Evolutionary conservation across 2,329 filamentous ascomycete genomes (phyloP).

Genomic region (Aspergillus clavatus): DNA sequence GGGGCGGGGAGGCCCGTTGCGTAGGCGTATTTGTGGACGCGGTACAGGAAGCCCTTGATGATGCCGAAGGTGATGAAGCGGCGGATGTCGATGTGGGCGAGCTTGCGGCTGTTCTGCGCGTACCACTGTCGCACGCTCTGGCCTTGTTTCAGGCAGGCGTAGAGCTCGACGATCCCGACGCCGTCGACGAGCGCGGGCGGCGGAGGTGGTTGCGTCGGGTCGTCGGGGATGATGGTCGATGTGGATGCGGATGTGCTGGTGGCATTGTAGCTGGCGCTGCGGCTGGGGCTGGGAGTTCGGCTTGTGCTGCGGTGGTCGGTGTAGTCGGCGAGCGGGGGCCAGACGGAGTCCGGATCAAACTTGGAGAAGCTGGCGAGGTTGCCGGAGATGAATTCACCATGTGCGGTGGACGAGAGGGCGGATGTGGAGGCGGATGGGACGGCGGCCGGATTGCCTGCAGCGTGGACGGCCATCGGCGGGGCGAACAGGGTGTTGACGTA

Average conservation of each 20-base stretch:
- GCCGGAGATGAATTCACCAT: conserved; percentile 15
- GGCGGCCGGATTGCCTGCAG: conserved; percentile 22
- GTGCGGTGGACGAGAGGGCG: conserved; percentile 15
- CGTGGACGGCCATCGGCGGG: conserved; percentile 15
- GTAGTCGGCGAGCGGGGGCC: conserved; percentile 38
- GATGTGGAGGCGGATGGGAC: conserved; percentile 15
- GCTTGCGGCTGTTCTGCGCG: conserved; percentile 64
- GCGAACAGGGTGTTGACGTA: conserved; percentile 64
- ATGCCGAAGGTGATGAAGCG: conserved; percentile 92
- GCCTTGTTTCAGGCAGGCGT: conserved; percentile 77
- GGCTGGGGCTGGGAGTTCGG: conserved; percentile 10
- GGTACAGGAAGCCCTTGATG: conserved; percentile 90
- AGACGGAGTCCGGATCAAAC: conserved; percentile 37
- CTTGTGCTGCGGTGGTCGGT: conserved; percentile 10
- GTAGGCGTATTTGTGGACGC: conserved; percentile 86
- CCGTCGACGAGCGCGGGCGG: conserved; percentile 35
- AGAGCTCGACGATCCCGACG: conserved; percentile 66
- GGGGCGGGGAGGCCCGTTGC: conserved; percentile 33
- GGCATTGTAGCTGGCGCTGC: conserved; percentile 8
- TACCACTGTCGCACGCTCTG: conserved; percentile 86
- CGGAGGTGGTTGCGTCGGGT: conserved; percentile 5
- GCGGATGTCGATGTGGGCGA: conserved; percentile 77
- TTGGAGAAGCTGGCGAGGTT: conserved; percentile 16
- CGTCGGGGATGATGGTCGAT: conserved; percentile 9
- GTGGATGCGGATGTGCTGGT: conserved; percentile 10